Percentiles rank a stretch among this genome's conserved stretches.
Conservation (phyloP, 73 alveolate genomes). For the Symbiodinium natans region DNA sequence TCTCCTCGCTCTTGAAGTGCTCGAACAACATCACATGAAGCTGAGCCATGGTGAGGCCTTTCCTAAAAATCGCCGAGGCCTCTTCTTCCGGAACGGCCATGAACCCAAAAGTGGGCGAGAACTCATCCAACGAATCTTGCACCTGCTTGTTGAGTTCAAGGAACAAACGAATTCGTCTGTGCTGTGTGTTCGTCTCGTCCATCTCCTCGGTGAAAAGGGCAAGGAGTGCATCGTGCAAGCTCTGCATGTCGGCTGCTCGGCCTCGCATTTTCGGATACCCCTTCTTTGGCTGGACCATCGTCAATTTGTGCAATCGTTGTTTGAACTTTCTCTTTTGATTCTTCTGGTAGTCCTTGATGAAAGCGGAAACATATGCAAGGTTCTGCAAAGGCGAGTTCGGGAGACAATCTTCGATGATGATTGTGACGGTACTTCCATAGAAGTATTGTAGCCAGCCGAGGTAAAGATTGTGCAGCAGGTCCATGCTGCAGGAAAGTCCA, state of each 20-base stretch:
- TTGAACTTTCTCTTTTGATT: not conserved
- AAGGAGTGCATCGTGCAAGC: not conserved
- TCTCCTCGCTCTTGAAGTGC: not conserved
- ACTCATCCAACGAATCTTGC: not conserved
- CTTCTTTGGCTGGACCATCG: not conserved
- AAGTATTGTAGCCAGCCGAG: not conserved
- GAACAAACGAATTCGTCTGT: too few species aligned
- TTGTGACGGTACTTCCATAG: not conserved
- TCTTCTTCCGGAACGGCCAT: not conserved
- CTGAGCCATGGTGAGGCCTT: not conserved
- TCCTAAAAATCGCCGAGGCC: not conserved
- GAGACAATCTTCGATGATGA: not conserved
- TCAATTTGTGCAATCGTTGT: not conserved
- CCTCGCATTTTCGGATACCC: not conserved
- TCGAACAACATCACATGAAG: not conserved
- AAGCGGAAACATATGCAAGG: not conserved
- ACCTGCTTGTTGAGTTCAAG: not conserved
- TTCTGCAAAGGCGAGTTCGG: not conserved
- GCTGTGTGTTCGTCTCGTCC: not conserved
- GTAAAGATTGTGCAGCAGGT: not conserved
- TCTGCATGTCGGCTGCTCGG: not conserved
- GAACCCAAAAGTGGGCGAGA: not conserved
- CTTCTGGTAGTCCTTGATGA: not conserved
- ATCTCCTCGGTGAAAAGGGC: not conserved
- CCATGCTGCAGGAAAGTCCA: not conserved